These are phyloP conservation scores for Solanum sejunctum DNA, from an alignment of 257 asterid genomes.

Conservation along the genomic window DNA sequence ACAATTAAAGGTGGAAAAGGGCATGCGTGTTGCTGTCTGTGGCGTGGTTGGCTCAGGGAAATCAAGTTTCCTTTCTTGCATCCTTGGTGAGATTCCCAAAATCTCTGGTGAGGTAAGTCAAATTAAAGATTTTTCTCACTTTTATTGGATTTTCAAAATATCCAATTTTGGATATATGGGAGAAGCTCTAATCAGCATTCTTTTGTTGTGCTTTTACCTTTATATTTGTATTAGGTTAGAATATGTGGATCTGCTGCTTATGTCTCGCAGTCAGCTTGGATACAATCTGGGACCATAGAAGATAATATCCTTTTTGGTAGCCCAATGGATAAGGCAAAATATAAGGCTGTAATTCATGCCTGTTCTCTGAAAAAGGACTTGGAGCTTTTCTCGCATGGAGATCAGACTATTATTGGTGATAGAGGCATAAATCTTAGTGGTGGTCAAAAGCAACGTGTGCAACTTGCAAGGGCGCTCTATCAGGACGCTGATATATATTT, in stretches of 20 bases:
- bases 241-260: constrained; percentile 86
- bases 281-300: constrained; percentile 92
- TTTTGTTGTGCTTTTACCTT: not conserved
- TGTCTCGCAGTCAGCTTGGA: constrained; percentile 97
- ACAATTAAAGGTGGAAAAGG: constrained; percentile 37
- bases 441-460: constrained; percentile 97
- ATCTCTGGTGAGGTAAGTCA: constrained; percentile 61
- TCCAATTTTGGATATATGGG: not conserved
- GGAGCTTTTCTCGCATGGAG: constrained; percentile 91
- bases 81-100: constrained; percentile 72
- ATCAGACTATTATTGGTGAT: constrained; percentile 96
- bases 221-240: constrained; percentile 46
- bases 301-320: constrained; percentile 89
- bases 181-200: not conserved
- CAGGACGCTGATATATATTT: constrained; percentile 95
- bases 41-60: constrained; percentile 78
- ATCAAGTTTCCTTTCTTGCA: constrained; percentile 67
- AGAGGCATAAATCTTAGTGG: constrained; percentile 99
- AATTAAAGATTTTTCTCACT: not conserved
- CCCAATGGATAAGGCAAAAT: constrained; percentile 90
- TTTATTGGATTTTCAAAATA: not conserved
- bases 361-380: constrained; percentile 85
- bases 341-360: constrained; percentile 83
- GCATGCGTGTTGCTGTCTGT: constrained; percentile 74
- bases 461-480: constrained; percentile 94